phyloP scores from a whole-genome alignment of 73 alveolate species.

The Uronychia binucleata region DNA sequence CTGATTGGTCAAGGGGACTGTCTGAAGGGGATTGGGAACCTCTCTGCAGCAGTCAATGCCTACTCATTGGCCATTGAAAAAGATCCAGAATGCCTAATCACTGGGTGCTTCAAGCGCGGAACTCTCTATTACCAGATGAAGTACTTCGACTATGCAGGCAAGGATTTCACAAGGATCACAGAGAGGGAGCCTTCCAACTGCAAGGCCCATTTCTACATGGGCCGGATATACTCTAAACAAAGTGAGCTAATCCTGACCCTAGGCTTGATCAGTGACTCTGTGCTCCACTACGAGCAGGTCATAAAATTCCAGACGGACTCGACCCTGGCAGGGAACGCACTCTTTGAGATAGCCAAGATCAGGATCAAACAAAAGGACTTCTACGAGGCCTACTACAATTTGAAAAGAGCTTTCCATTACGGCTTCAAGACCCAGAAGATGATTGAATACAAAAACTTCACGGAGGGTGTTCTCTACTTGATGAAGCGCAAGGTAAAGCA shows the following conservation, averaged over 20 bases:
- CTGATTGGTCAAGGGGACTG: conserved; percentile 58
- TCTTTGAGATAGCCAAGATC: conserved; percentile 51
- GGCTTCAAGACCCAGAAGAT: conserved; percentile 24
- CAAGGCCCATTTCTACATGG: conserved; percentile 49
- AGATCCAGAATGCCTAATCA: conserved; percentile 2
- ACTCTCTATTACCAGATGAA: conserved; percentile 13
- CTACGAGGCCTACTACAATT: conserved; percentile 61
- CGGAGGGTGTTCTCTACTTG: conserved; percentile 47
- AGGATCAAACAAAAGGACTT: conserved; percentile 53
- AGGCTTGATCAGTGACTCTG: conserved; percentile 25
- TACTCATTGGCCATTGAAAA: conserved; percentile 22
- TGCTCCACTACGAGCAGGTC: conserved; percentile 51
- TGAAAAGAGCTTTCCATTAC: conserved; percentile 45
- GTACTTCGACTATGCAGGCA: conserved; percentile 24
- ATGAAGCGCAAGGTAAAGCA: conserved; percentile 58
- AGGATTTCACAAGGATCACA: conserved; percentile 33
- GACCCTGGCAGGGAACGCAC: conserved; percentile 33
- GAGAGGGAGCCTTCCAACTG: conserved; percentile 44
- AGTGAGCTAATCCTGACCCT: background rate
- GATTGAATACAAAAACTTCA: conserved; percentile 35
- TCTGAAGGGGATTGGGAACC: conserved; percentile 46
- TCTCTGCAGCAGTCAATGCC: conserved; percentile 33
- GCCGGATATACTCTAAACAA: conserved; percentile 17
- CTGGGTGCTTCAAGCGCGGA: conserved; percentile 31
- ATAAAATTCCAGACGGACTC: conserved; percentile 45